phyloP scores from a whole-genome alignment of 371 early-diverging fungal genomes.

The Chytridium lagenaria region DNA sequence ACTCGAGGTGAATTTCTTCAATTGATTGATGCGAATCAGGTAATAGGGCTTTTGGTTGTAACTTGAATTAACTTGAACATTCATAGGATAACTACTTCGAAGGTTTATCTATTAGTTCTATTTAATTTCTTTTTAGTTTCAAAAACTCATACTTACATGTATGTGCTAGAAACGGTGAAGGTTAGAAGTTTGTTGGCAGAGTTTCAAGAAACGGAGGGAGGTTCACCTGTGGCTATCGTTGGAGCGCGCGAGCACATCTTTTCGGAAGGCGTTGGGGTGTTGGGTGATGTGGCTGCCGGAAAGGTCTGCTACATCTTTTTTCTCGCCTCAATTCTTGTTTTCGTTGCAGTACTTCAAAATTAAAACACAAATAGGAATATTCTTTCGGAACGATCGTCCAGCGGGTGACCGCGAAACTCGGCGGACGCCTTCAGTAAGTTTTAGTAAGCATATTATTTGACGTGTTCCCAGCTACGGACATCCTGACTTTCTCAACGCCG shows the following conservation, averaged over 20 bases:
- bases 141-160: not conserved
- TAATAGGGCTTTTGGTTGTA: not conserved
- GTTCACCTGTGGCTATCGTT: constrained; percentile 85
- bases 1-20: constrained; percentile 65
- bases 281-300: constrained; percentile 91
- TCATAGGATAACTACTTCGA: constrained; percentile 75
- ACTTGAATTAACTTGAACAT: not conserved
- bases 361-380: constrained; percentile 79
- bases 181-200: constrained; percentile 85
- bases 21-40: constrained; percentile 82
- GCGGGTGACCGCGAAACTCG: constrained; percentile 85
- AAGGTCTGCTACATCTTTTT: constrained; percentile 43
- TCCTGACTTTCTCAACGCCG: constrained; percentile 89
- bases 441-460: not conserved
- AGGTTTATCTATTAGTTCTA: constrained; percentile 16
- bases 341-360: not conserved
- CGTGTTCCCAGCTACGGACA: constrained; percentile 72
- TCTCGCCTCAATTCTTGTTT: constrained; percentile 7
- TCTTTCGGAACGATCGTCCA: constrained; percentile 89
- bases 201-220: constrained; percentile 66
- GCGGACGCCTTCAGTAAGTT: constrained; percentile 56
- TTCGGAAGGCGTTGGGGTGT: constrained; percentile 84
- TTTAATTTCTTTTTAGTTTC: not conserved
- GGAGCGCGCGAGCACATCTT: constrained; percentile 92
- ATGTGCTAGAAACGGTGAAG: constrained; percentile 75